A percentile compares a stretch with the other conserved stretches of the same genome.
Conservation (phyloP, 768 basidiomycete genomes). For the Naematelia aurantialba region DNA sequence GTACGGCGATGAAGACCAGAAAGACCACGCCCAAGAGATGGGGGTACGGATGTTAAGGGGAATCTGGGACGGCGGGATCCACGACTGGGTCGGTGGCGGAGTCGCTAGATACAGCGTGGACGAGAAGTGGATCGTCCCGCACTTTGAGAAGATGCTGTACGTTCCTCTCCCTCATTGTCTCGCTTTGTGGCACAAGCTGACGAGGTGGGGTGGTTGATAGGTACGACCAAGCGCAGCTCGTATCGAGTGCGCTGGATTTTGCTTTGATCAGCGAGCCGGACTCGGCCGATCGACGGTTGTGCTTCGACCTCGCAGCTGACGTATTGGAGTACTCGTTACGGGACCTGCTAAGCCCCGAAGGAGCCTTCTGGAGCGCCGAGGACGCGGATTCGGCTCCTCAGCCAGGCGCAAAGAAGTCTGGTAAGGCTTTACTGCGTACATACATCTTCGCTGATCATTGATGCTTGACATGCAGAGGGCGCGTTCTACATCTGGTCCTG, state of each 20-base stretch:
- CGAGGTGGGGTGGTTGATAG: too few species aligned
- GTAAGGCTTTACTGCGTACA: conserved; percentile 10
- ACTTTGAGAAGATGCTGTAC: conserved; percentile 53
- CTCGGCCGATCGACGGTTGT: conserved; percentile 18
- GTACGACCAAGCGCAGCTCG: conserved; percentile 54
- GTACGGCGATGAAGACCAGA: conserved; percentile 6
- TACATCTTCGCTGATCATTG: neutral
- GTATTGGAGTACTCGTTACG: conserved; percentile 50
- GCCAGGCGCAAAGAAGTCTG: conserved; percentile 40
- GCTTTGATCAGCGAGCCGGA: conserved; percentile 17
- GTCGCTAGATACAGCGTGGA: conserved; percentile 54
- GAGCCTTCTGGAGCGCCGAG: conserved; percentile 53
- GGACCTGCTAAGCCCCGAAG: conserved; percentile 49
- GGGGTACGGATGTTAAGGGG: conserved; percentile 36
- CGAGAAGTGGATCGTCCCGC: conserved; percentile 53
- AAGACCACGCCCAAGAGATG: conserved; percentile 27
- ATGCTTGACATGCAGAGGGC: conserved; percentile 45
- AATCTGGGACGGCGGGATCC: conserved; percentile 51
- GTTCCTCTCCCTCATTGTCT: conserved; percentile 8
- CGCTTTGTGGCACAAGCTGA: neutral
- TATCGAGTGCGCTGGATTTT: conserved; percentile 29
- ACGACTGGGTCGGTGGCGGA: conserved; percentile 53
- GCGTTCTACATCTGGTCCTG: conserved; percentile 53
- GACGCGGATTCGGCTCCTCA: conserved; percentile 53
- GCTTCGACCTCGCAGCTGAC: conserved; percentile 46